These are phyloP conservation scores for Byssochlamys sp. DNA, from an alignment of 2,329 filamentous ascomycete species.

Conservation along the genomic window DNA sequence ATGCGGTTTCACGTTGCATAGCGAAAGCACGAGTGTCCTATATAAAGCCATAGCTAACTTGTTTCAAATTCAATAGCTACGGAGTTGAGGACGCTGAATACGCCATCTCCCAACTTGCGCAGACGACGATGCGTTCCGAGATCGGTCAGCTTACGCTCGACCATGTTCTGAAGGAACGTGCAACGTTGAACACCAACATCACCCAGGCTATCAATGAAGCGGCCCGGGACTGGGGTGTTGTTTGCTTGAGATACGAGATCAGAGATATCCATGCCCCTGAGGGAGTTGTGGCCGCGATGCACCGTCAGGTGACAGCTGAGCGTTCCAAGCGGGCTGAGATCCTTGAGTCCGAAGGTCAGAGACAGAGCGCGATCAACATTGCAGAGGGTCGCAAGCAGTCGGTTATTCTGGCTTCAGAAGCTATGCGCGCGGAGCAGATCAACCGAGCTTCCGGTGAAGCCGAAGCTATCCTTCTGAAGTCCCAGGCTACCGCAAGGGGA, in stretches of 20 bases:
- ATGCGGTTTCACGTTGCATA: neutral
- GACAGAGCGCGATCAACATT: constrained; percentile 96
- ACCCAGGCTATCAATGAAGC: constrained; percentile 98
- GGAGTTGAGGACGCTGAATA: constrained; percentile 98
- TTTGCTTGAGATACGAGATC: constrained; percentile 94
- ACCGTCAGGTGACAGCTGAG: constrained; percentile 93
- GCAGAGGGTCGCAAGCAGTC: constrained; percentile 95
- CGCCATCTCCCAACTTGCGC: constrained; percentile 91
- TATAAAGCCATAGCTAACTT: neutral
- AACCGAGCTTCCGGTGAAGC: constrained; percentile 88
- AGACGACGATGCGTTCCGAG: constrained; percentile 97
- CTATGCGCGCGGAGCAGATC: constrained; percentile 79
- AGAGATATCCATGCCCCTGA: constrained; percentile 93
- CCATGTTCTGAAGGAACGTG: constrained; percentile 94
- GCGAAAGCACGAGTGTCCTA: neutral
- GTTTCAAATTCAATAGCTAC: constrained; percentile 51
- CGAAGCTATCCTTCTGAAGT: constrained; percentile 80
- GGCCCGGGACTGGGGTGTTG: constrained; percentile 90
- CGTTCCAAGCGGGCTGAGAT: constrained; percentile 96
- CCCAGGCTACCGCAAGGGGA: constrained; percentile 72
- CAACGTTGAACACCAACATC: constrained; percentile 92
- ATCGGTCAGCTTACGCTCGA: constrained; percentile 94
- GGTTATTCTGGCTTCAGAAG: constrained; percentile 91
- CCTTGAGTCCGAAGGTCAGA: constrained; percentile 89
- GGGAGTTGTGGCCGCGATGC: constrained; percentile 92